These are phyloP conservation scores for Magnaporthiopsis incrustans DNA, from an alignment of 2,329 filamentous ascomycete species.

Conservation along the genomic window DNA sequence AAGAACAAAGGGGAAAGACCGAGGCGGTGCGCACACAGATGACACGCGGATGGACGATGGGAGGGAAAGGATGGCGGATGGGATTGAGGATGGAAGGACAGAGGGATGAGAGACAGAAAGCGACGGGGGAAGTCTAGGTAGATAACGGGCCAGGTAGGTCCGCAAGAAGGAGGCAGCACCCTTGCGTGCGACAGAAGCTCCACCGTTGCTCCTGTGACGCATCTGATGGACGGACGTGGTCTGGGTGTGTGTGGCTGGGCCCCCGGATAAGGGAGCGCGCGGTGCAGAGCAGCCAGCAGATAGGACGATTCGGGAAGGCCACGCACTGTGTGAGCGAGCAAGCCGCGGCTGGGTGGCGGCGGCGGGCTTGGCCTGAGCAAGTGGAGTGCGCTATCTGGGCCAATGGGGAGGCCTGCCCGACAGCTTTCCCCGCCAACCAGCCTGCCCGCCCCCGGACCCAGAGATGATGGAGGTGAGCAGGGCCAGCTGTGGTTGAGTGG, in stretches of 20 bases:
- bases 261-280: not conserved
- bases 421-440: not conserved
- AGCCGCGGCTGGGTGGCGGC: not conserved
- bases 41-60: not conserved
- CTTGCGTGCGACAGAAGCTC: not conserved
- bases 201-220: constrained; percentile 9
- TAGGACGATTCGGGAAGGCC: not conserved
- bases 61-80: not conserved
- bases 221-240: constrained; percentile 3
- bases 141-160: constrained; percentile 1
- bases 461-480: not conserved
- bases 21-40: not conserved
- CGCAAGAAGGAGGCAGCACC: constrained; percentile 1
- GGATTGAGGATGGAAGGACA: constrained; percentile 1
- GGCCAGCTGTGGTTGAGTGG: not conserved
- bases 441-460: not conserved
- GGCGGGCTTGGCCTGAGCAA: not conserved
- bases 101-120: not conserved
- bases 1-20: constrained; percentile 4
- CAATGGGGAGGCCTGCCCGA: not conserved
- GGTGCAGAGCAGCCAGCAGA: not conserved
- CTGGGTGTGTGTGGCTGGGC: not conserved
- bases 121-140: not conserved
- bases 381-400: not conserved
- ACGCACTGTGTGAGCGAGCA: not conserved